Percentiles rank a stretch among this genome's conserved stretches.
phyloP scores from a whole-genome alignment of 768 basidiomycete species.

The Boletus speciosus region DNA sequence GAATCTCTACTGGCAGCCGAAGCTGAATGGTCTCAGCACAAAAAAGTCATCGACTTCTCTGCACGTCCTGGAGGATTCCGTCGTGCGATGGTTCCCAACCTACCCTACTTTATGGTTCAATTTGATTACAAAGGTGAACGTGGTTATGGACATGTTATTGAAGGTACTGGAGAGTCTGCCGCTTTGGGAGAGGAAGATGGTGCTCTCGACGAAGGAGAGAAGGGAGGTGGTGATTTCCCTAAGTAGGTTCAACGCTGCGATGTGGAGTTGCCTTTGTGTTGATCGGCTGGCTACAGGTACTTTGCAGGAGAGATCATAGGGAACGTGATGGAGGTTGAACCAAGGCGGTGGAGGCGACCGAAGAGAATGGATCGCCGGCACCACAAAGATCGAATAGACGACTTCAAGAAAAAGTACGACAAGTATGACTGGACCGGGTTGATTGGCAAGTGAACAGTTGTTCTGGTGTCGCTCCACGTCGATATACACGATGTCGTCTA shows the following conservation, averaged over 20 bases:
- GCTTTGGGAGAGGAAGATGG: constrained; percentile 60
- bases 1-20: constrained; percentile 94
- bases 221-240: constrained; percentile 90
- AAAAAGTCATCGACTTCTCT: constrained; percentile 93
- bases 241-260: constrained; percentile 44
- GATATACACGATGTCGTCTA: not conserved
- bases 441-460: constrained; percentile 41
- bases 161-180: constrained; percentile 71
- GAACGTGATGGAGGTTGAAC: constrained; percentile 82
- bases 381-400: constrained; percentile 65
- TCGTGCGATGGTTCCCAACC: constrained; percentile 90
- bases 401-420: constrained; percentile 73
- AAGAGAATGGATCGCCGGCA: constrained; percentile 64
- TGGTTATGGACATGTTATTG: constrained; percentile 97
- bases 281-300: constrained; percentile 51
- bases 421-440: constrained; percentile 80
- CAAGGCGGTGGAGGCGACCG: constrained; percentile 82
- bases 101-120: constrained; percentile 99
- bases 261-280: not conserved
- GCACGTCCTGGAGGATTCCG: constrained; percentile 89
- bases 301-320: constrained; percentile 96
- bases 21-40: constrained; percentile 97
- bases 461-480: not conserved
- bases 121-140: constrained; percentile 98
- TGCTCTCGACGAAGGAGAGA: constrained; percentile 79